phyloP scores from a whole-genome alignment of 2,329 filamentous ascomycete genomes.

The Stemphylium beticola region DNA sequence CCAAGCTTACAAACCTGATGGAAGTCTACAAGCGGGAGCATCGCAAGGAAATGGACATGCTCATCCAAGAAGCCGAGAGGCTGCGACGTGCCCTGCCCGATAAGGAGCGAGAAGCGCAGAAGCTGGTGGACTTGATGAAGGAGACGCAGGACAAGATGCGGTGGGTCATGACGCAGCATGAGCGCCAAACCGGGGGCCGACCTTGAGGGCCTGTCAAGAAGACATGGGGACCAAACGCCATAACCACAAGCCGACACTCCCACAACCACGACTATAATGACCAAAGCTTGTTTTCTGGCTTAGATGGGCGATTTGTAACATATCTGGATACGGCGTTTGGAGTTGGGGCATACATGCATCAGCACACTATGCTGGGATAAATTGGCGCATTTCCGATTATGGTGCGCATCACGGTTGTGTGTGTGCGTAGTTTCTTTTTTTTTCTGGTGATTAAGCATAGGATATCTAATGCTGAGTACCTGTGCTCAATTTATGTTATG shows the following conservation, averaged over 20 bases:
- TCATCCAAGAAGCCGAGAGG: slow-evolving; percentile 63
- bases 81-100: slow-evolving; percentile 62
- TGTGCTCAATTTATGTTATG: too few species aligned
- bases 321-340: slow-evolving; percentile 28
- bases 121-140: slow-evolving; percentile 63
- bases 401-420: too few species aligned
- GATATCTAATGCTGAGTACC: too few species aligned
- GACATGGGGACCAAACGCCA: too few species aligned
- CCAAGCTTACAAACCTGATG: slow-evolving; percentile 65
- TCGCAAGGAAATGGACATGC: slow-evolving; percentile 64
- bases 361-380: background rate
- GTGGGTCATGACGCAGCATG: slow-evolving; percentile 66
- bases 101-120: slow-evolving; percentile 67
- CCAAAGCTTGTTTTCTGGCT: slow-evolving; percentile 20
- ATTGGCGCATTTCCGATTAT: too few species aligned
- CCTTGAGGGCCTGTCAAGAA: background rate
- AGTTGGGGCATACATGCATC: slow-evolving; percentile 6
- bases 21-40: slow-evolving; percentile 69
- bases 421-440: too few species aligned
- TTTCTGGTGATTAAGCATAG: too few species aligned
- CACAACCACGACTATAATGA: slow-evolving; percentile 27
- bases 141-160: slow-evolving; percentile 70
- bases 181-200: slow-evolving; percentile 24
- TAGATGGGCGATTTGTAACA: slow-evolving; percentile 28
- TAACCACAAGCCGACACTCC: background rate